phyloP scores from a whole-genome alignment of 768 basidiomycete species.

The Russula olivacea region DNA sequence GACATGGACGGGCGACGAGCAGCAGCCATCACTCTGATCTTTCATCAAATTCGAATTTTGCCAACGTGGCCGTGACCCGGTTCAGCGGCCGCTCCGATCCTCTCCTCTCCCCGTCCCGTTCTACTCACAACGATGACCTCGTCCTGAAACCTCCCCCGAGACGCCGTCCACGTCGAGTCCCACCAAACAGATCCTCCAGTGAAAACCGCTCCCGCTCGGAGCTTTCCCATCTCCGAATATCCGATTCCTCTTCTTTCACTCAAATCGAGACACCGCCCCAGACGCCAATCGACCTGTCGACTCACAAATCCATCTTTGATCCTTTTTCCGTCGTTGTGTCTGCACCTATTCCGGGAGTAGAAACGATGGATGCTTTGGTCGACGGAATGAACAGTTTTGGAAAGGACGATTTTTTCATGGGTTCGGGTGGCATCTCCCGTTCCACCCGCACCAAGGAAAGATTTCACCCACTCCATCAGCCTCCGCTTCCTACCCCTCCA shows the following conservation, averaged over 20 bases:
- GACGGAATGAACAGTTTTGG: slow-evolving; percentile 77
- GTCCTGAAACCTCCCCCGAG: slow-evolving; percentile 8
- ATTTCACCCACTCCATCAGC: slow-evolving; percentile 74
- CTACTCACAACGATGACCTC: slow-evolving; percentile 10
- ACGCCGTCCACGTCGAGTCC: slow-evolving; percentile 19
- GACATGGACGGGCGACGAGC: slow-evolving; percentile 2
- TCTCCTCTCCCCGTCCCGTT: slow-evolving; percentile 3
- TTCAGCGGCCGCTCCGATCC: slow-evolving; percentile 10
- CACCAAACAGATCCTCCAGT: slow-evolving; percentile 6
- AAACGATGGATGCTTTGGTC: slow-evolving; percentile 83
- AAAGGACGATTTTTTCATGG: slow-evolving; percentile 49
- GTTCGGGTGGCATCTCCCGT: slow-evolving; percentile 37
- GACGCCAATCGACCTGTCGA: slow-evolving; percentile 53
- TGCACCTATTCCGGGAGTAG: slow-evolving; percentile 72
- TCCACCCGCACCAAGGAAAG: slow-evolving; percentile 46
- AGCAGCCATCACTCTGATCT: slow-evolving; percentile 15
- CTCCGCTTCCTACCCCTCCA: slow-evolving; percentile 78
- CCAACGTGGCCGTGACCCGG: slow-evolving; percentile 5
- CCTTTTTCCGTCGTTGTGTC: slow-evolving; percentile 56
- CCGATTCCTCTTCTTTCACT: slow-evolving; percentile 57
- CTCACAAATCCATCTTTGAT: slow-evolving; percentile 28
- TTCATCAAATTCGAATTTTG: slow-evolving; percentile 21
- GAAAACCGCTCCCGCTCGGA: slow-evolving; percentile 15
- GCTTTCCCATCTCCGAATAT: slow-evolving; percentile 41
- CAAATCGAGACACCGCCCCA: slow-evolving; percentile 68